Evolutionary conservation across 306 rosid genomes (phyloP).

Genomic region (Alnus rubra): DNA sequence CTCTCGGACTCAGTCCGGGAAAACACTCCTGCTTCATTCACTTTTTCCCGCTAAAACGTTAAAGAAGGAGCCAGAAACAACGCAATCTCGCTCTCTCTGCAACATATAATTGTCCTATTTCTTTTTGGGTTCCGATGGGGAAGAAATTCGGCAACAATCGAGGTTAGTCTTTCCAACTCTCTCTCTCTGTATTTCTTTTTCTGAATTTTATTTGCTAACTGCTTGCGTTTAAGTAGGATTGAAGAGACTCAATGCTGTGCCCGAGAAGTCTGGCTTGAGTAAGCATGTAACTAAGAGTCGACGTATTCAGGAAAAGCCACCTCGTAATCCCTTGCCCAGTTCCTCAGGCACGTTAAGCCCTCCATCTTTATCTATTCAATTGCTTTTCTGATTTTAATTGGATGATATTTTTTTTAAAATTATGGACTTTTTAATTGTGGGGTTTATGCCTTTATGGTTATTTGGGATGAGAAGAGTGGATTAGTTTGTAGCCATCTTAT

Average conservation of each 20-base stretch:
- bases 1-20: too few species aligned
- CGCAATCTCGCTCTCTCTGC: too few species aligned
- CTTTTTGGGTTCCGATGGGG: neutral
- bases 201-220: constrained; percentile 3
- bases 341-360: constrained; percentile 35
- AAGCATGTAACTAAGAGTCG: constrained; percentile 19
- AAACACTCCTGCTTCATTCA: too few species aligned
- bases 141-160: neutral
- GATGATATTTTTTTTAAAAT: neutral
- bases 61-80: too few species aligned
- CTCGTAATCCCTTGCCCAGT: constrained; percentile 11
- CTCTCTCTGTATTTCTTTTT: neutral
- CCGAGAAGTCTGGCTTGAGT: constrained; percentile 4
- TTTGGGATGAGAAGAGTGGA: neutral
- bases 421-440: neutral
- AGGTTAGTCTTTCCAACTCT: neutral
- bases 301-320: constrained; percentile 19
- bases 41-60: too few species aligned
- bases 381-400: neutral
- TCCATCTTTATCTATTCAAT: neutral
- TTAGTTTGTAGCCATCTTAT: neutral
- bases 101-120: too few species aligned
- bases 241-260: constrained; percentile 24
- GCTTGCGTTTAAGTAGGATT: constrained; percentile 7
- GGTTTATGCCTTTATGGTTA: neutral